Conservation (phyloP, 768 basidiomycete species). For the Podaxis sp. region DNA sequence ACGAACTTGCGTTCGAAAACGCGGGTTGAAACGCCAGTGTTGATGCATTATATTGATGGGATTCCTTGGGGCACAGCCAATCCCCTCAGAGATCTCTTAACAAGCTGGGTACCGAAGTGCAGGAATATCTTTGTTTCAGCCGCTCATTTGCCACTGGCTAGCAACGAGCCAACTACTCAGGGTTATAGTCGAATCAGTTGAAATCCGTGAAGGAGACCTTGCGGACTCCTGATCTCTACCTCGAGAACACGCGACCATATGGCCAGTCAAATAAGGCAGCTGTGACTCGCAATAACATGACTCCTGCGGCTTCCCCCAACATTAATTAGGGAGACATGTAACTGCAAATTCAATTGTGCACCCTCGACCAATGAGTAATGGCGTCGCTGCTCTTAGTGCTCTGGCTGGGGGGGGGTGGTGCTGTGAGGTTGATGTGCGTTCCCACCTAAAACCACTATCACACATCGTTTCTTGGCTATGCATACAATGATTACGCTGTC, state of each 20-base stretch:
- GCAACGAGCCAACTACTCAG: not conserved
- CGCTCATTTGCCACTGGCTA: not conserved
- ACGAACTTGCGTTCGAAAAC: not conserved
- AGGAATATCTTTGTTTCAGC: conserved; percentile 7
- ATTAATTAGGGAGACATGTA: too few relatives aligned
- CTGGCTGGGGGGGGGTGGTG: too few relatives aligned
- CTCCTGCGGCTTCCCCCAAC: too few relatives aligned
- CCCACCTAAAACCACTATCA: not conserved
- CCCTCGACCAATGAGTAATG: too few relatives aligned
- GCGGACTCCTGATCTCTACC: not conserved
- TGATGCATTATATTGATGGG: not conserved
- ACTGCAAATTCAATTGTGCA: too few relatives aligned
- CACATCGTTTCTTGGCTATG: not conserved
- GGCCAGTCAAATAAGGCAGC: not conserved
- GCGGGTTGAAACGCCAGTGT: not conserved
- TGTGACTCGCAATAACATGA: not conserved
- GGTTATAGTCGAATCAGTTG: not conserved
- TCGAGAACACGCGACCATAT: not conserved
- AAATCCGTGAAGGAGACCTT: not conserved
- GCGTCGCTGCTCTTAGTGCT: too few relatives aligned
- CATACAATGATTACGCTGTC: not conserved
- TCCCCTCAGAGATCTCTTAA: not conserved
- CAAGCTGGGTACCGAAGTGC: not conserved
- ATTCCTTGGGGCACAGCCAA: not conserved
- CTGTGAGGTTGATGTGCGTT: not conserved